Conservation (phyloP, 148 eudicot genomes). For the Diospyros kaki region DNA sequence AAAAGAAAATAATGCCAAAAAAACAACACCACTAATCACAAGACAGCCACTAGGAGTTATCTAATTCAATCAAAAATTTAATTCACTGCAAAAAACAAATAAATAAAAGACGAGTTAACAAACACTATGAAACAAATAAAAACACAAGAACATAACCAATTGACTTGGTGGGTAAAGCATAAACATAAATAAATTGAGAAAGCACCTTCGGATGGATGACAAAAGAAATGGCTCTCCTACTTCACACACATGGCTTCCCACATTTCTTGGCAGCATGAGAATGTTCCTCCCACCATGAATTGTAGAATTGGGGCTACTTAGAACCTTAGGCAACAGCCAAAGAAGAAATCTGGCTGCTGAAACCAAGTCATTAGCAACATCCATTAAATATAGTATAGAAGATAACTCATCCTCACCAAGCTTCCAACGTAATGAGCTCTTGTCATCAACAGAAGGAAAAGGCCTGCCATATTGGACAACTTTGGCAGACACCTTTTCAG, state of each 20-base stretch:
- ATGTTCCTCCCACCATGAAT: constrained; percentile 64
- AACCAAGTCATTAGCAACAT: constrained; percentile 63
- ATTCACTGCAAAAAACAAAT: neutral
- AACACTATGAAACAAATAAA: neutral
- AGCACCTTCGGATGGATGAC: constrained; percentile 76
- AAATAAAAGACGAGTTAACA: neutral
- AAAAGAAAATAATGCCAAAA: neutral
- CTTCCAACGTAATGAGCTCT: constrained; percentile 60
- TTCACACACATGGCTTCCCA: constrained; percentile 66
- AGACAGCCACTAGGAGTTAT: no score
- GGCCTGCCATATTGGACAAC: constrained; percentile 50
- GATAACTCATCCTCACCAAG: constrained; percentile 96
- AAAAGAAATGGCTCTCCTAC: constrained; percentile 81
- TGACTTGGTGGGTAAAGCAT: neutral
- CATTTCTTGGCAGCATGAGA: constrained; percentile 55
- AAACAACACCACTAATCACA: neutral
- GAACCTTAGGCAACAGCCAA: constrained; percentile 83
- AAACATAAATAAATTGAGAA: neutral
- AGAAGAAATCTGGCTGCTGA: constrained; percentile 74
- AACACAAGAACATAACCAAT: constrained; percentile 3
- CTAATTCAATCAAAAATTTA: neutral
- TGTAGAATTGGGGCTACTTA: constrained; percentile 41
- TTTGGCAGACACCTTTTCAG: constrained; percentile 52
- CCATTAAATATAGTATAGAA: constrained; percentile 73
- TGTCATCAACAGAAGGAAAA: constrained; percentile 58